Evolutionary conservation across 306 rosid species (phyloP), one percentile per base, ranked within the genome.

Genomic region (Pueraria montana): DNA sequence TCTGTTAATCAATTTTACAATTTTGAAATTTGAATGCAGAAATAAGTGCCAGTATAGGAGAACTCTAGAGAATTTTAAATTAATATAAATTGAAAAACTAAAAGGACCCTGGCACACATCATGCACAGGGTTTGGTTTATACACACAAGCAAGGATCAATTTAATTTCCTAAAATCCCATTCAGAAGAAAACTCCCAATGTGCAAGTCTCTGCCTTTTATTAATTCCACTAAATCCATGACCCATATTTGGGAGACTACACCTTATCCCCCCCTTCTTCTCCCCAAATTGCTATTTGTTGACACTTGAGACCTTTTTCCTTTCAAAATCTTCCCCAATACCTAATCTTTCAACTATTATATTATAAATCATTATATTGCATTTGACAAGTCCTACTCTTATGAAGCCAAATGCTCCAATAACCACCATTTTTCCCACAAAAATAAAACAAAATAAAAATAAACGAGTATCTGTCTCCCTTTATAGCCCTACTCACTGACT

Each of bases 21-120:
- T 73, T 72, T 38, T n/a, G 18, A 78, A 72, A 78, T 62, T 24
- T 11, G 40, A 72, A 79, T 70, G 46, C 73, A 83, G 61, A 59
- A 71, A 62, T 18, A 36, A 23, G 64, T 53, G 53, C 4, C 63
- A 38, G n/a, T 45, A 71, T 42, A 46, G 50, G 58, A 78, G 53
- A 49, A 50, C 27, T 36, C 18, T 49, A 6, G 11, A 59, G 62
- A 17, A 58, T 16, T 40, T 58, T 59, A 42, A 26, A 34, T 74
- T 9, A 45, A 14, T 27, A 27, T 8, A 48, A 24, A 49, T 72
- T 13, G 20, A 76, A 42, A 59, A 58, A 59, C 9, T 42, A 43
- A 77, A 12, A 10, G 56, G 59, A 42, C 59, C 38, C 3, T 55
- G 58, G 58, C 58, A n/a, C 32, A 1, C 32, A 30, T 0, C 26